Base-by-base conservation (phyloP, 1,284 basidiomycete species). In the Meira nashicola region DNA sequence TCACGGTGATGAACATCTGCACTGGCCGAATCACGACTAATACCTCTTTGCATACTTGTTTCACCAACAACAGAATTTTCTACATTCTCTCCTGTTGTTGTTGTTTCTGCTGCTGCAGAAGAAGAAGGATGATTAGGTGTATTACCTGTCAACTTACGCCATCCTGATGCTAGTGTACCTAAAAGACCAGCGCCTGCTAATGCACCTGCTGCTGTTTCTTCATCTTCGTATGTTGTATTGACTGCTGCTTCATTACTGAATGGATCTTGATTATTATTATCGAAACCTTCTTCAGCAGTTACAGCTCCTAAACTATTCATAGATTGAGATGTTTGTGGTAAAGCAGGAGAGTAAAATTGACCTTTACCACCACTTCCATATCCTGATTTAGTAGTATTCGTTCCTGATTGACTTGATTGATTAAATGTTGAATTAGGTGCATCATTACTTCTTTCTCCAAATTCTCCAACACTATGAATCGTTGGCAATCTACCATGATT, bases 211-310 rank as follows among this genome's bases (percentile, higher is more conserved):
- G 58, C 62, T 6, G 64, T 51, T 0, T 51, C 51, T 15, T 25
- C 55, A 10, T 67, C 77, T 19, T 75, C n/a, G n/a, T 81, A 58
- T 73, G 79, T 59, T 71, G 80, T 48, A 67, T 39, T 77, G 79
- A 9, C 77, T 80, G 14, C 78, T 80, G 15, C 76, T 78, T 9
- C 79, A 79, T 17, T 74, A 75, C 68, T 74, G 54, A 77, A 74
- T 39, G 66, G 60, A 64, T 67, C 63, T 55, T 71, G 17, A 17
- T 9, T 17, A 4, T 44, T 17, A 4, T 44, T 9, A 25, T 25
- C 43, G 8, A 17, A 17, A 9, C 17, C 43, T 44, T 25, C 43
- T 4, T 25, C 43, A 9, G 17, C 43, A 4, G 43, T 17, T 25
- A 44, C 23, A 44, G 17, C 43, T 44, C 23, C 43, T 17, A 17